Conservation (phyloP, 139 green algal genomes). For the Zygnema cylindricum region DNA sequence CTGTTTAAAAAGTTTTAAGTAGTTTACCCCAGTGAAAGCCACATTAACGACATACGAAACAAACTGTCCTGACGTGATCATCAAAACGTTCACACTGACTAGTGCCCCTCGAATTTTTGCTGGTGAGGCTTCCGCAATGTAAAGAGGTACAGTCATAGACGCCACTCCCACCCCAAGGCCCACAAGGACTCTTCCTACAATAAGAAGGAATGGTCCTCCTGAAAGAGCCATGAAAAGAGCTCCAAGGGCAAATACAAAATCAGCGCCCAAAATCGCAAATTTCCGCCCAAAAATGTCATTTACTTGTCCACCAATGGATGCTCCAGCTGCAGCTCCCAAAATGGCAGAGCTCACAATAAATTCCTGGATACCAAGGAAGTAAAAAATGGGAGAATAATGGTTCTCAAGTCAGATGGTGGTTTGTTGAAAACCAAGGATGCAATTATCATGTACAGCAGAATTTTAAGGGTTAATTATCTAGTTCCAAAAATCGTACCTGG, state of each 20-base stretch:
- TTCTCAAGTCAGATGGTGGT: too few relatives aligned
- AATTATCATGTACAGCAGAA: too few relatives aligned
- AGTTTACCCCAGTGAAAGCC: constrained; percentile 64
- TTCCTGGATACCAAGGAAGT: constrained; percentile 62
- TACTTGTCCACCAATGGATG: constrained; percentile 66
- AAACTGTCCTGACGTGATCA: constrained; percentile 77
- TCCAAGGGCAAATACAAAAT: constrained; percentile 77
- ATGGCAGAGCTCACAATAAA: constrained; percentile 84
- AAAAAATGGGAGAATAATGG: constrained; percentile 50
- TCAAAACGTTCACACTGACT: constrained; percentile 76
- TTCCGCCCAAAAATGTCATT: constrained; percentile 67
- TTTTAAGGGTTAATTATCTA: too few relatives aligned
- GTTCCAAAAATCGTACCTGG: too few relatives aligned
- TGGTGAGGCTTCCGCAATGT: constrained; percentile 88
- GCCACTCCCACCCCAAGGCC: constrained; percentile 91
- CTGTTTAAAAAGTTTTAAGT: too few relatives aligned
- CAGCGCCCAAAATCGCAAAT: constrained; percentile 74
- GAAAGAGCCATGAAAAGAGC: constrained; percentile 76
- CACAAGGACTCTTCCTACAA: constrained; percentile 80
- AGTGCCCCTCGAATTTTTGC: constrained; percentile 81
- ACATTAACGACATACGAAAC: constrained; percentile 74
- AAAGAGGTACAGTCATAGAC: constrained; percentile 90
- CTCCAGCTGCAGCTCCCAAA: constrained; percentile 71
- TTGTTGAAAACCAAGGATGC: too few relatives aligned
- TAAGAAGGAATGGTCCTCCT: constrained; percentile 69